Evolutionary conservation across 257 asterid species (phyloP), one percentile per base, ranked within the genome.

Genomic region (Primulina huaijiensis): DNA sequence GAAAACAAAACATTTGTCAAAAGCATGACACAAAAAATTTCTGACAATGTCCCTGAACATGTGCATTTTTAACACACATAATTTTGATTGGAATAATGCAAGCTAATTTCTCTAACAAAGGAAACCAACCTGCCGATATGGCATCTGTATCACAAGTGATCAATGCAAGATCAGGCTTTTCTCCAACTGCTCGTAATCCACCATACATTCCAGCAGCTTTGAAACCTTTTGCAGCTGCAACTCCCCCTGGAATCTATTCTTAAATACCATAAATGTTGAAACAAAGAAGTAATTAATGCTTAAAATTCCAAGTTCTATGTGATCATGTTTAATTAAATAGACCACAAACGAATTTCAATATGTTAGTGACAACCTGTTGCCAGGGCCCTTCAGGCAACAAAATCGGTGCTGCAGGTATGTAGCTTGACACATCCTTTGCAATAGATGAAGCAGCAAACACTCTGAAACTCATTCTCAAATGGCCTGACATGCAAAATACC

Each of bases 131-230:
- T 77, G 99, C 97, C 77, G 97, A 82, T 66, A 84, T 50, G 69
- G 97, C 97, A 77, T 86, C 93, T 10, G 89, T 91, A 46, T 91
- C 97, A 83, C 97, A 94, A 60, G 96, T 77, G 76, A 94, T 85
- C 53, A 94, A 83, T 10, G 97, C 95, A 69, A 94, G 96, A 84
- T 94, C 97, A 75, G 99, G 99, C 85, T 94, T 94, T 84, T 94
- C 90, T 70, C 99, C 97, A 11, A 86, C 85, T 60, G 99, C 97
- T 72, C 99, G 97, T 71, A 94, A 70, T 72, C 97, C 97, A 70
- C 90, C 99, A 72, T 87, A 91, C 91, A 89, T 84, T 40, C 99
- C 99, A 21, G 97, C 88, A 79, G 99, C 97, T 81, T 89, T 91
- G 80, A 94, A 94, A 59, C 99, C 99, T 71, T 84, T 84, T 29